phyloP scores from a whole-genome alignment of 441 rosid species.

The Isatis lusitanica region DNA sequence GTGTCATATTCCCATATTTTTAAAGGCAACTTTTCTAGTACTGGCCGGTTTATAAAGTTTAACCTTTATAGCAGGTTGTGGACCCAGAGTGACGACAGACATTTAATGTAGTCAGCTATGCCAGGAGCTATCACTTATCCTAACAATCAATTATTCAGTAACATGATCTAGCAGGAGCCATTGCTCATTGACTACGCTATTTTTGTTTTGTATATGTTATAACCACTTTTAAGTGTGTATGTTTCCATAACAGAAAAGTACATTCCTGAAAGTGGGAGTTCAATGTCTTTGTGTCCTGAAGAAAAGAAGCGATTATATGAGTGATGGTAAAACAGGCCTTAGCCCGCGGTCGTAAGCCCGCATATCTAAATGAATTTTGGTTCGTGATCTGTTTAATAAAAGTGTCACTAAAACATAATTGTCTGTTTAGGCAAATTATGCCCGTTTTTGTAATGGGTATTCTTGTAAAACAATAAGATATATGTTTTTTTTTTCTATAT shows the following conservation, averaged over 20 bases:
- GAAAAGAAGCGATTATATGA: background rate
- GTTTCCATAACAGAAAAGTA: background rate
- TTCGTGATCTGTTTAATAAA: too few species aligned
- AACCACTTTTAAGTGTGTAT: background rate
- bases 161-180: background rate
- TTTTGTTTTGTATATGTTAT: background rate
- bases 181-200: background rate
- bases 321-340: too few species aligned
- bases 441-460: too few species aligned
- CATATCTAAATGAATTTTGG: too few species aligned
- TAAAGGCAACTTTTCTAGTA: background rate
- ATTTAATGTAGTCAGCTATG: background rate
- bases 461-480: too few species aligned
- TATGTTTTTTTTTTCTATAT: too few species aligned
- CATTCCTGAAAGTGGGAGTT: background rate
- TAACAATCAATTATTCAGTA: background rate
- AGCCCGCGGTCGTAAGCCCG: too few species aligned
- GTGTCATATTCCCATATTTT: background rate
- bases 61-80: background rate
- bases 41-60: constrained; percentile 9
- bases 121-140: constrained; percentile 13
- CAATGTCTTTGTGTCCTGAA: background rate
- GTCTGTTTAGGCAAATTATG: too few species aligned
- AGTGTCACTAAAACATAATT: too few species aligned
- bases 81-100: background rate